Conservation (phyloP, 306 rosid species). For the Delonix regia region DNA sequence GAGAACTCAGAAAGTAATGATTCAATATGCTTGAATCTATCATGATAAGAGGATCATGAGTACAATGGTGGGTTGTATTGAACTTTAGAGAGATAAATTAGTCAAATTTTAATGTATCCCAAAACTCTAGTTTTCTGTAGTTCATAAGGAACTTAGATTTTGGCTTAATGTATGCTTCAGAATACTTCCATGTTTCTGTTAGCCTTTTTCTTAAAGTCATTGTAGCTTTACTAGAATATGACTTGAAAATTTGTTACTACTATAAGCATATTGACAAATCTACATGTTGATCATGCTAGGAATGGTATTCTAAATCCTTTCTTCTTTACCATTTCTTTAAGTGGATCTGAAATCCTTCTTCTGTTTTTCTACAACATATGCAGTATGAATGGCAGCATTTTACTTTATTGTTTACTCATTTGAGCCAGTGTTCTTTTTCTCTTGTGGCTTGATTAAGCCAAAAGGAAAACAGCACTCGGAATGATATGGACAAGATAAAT, state of each 20-base stretch:
- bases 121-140: constrained; percentile 23
- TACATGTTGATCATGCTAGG: constrained; percentile 20
- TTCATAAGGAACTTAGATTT: background rate
- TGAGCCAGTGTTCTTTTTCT: constrained; percentile 11
- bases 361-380: constrained; percentile 6
- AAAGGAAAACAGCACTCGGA: background rate
- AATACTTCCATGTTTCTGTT: background rate
- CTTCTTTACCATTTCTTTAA: constrained; percentile 5
- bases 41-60: background rate
- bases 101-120: background rate
- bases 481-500: background rate
- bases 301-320: constrained; percentile 18
- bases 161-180: constrained; percentile 18
- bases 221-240: constrained; percentile 2
- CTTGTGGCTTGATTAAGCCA: background rate
- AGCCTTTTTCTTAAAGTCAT: background rate
- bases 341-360: constrained; percentile 7
- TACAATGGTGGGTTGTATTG: background rate
- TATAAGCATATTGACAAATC: constrained; percentile 10
- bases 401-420: constrained; percentile 11
- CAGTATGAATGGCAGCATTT: constrained; percentile 3
- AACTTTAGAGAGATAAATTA: background rate
- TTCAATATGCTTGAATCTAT: background rate
- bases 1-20: background rate
- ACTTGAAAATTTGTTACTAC: background rate